Conservation (phyloP, 352 stramenopile genomes). For the Globisporangium perplexum region DNA sequence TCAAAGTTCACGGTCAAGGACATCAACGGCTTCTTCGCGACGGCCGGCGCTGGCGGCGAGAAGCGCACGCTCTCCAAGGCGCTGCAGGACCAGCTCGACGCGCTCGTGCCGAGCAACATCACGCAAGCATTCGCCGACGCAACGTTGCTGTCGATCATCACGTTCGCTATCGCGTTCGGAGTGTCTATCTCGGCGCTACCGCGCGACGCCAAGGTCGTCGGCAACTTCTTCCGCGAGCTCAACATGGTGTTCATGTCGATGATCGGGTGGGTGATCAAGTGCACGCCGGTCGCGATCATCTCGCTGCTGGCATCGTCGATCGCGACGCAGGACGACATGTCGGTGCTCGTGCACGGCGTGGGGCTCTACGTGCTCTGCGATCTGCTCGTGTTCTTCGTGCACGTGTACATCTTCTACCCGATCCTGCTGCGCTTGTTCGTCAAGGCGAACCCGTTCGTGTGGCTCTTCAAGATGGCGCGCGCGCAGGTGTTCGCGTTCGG, state of each 20-base stretch:
- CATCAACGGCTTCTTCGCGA: slow-evolving; percentile 25
- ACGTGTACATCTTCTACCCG: slow-evolving; percentile 23
- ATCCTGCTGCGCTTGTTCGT: slow-evolving; percentile 16
- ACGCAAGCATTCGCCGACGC: slow-evolving; percentile 25
- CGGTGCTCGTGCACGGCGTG: slow-evolving; percentile 12
- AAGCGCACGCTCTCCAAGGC: slow-evolving; percentile 20
- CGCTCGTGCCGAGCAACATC: slow-evolving; percentile 41
- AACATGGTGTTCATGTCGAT: slow-evolving; percentile 39
- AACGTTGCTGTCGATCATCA: slow-evolving; percentile 40
- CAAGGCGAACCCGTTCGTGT: slow-evolving; percentile 17
- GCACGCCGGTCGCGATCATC: slow-evolving; percentile 32
- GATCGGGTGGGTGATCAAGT: slow-evolving; percentile 38
- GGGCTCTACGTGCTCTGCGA: slow-evolving; percentile 14
- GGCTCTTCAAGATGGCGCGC: slow-evolving; percentile 10
- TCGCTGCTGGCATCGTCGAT: slow-evolving; percentile 32
- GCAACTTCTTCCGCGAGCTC: slow-evolving; percentile 30
- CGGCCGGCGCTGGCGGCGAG: slow-evolving; percentile 1
- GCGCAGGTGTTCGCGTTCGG: slow-evolving; percentile 37
- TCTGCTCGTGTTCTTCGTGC: slow-evolving; percentile 9
- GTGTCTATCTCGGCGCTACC: slow-evolving; percentile 15
- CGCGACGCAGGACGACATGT: slow-evolving; percentile 18
- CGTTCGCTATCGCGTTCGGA: slow-evolving; percentile 38
- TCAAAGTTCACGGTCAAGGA: slow-evolving; percentile 25
- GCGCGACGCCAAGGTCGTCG: slow-evolving; percentile 8
- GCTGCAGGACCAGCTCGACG: slow-evolving; percentile 22